phyloP scores from a whole-genome alignment of 2,329 filamentous ascomycete genomes.

The Hypoxylon sp. region DNA sequence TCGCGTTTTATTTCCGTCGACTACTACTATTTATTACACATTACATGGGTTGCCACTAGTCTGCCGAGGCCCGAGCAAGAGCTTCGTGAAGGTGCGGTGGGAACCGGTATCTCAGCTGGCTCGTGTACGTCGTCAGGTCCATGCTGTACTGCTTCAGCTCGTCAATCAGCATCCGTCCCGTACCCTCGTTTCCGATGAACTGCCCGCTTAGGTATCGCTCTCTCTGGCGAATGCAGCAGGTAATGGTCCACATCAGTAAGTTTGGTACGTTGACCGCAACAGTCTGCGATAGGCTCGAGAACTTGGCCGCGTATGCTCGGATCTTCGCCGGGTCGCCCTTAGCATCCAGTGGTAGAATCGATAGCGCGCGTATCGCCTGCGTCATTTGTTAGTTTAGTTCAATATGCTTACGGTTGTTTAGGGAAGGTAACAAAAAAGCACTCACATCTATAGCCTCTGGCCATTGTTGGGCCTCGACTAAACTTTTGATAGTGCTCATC shows the following conservation, averaged over 20 bases:
- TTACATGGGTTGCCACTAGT: conserved; percentile 50
- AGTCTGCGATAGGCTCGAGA: conserved; percentile 78
- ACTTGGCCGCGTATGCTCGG: conserved; percentile 80
- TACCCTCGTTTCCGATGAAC: conserved; percentile 78
- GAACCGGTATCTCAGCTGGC: conserved; percentile 89
- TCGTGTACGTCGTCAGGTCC: conserved; percentile 93
- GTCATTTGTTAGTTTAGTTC: conserved; percentile 19
- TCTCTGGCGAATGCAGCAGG: conserved; percentile 82
- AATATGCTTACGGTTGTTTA: neutral
- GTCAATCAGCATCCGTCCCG: conserved; percentile 69
- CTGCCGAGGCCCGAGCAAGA: conserved; percentile 80
- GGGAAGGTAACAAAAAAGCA: conserved; percentile 35
- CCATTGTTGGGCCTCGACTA: conserved; percentile 65
- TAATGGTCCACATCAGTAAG: conserved; percentile 91
- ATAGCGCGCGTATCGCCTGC: conserved; percentile 76
- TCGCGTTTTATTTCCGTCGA: neutral
- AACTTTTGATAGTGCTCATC: conserved; percentile 68
- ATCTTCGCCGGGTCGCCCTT: conserved; percentile 79
- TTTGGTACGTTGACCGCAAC: conserved; percentile 91
- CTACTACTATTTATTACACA: too few relatives aligned
- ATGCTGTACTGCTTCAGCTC: conserved; percentile 81
- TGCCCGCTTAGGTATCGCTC: conserved; percentile 73
- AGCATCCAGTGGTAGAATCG: conserved; percentile 82
- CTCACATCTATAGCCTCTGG: conserved; percentile 67
- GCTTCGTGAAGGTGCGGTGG: conserved; percentile 88